Conservation (phyloP, 2,329 filamentous ascomycete genomes). For the Fusarium camptoceras region DNA sequence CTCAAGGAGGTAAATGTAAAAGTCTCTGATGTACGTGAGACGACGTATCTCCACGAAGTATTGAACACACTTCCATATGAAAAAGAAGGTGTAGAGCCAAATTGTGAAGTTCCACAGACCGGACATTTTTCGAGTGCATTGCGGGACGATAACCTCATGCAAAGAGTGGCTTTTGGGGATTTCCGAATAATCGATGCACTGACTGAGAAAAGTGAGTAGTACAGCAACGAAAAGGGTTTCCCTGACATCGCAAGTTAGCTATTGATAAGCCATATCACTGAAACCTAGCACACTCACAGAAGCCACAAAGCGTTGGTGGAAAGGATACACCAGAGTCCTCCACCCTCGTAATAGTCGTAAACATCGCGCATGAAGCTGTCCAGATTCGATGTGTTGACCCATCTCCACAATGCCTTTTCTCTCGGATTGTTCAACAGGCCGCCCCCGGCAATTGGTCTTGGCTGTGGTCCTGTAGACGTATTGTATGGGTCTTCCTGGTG, state of each 20-base stretch:
- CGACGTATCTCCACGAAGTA: slow-evolving; percentile 79
- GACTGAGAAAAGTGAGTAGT: slow-evolving; percentile 84
- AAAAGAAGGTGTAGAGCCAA: slow-evolving; percentile 88
- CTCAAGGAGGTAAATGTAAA: slow-evolving; percentile 84
- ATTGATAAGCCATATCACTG: background rate
- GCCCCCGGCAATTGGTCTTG: slow-evolving; percentile 47
- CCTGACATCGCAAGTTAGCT: slow-evolving; percentile 54
- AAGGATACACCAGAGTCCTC: slow-evolving; percentile 87
- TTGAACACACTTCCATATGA: slow-evolving; percentile 82
- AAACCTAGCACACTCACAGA: slow-evolving; percentile 64
- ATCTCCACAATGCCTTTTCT: slow-evolving; percentile 89
- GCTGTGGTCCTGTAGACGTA: slow-evolving; percentile 32
- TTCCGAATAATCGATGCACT: slow-evolving; percentile 85
- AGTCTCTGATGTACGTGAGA: slow-evolving; percentile 82
- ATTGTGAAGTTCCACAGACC: slow-evolving; percentile 80
- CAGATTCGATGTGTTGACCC: slow-evolving; percentile 90
- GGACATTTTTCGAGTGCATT: slow-evolving; percentile 82
- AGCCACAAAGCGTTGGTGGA: slow-evolving; percentile 78
- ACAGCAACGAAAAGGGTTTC: slow-evolving; percentile 85
- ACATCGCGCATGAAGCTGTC: slow-evolving; percentile 88
- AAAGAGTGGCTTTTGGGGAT: slow-evolving; percentile 73
- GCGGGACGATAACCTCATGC: slow-evolving; percentile 69
- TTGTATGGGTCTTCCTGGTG: slow-evolving; percentile 54
- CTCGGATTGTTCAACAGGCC: slow-evolving; percentile 55
- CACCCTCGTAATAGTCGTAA: slow-evolving; percentile 86